Base-by-base conservation (phyloP, 1,284 basidiomycete species). In the Sanguinoderma infundibulare region DNA sequence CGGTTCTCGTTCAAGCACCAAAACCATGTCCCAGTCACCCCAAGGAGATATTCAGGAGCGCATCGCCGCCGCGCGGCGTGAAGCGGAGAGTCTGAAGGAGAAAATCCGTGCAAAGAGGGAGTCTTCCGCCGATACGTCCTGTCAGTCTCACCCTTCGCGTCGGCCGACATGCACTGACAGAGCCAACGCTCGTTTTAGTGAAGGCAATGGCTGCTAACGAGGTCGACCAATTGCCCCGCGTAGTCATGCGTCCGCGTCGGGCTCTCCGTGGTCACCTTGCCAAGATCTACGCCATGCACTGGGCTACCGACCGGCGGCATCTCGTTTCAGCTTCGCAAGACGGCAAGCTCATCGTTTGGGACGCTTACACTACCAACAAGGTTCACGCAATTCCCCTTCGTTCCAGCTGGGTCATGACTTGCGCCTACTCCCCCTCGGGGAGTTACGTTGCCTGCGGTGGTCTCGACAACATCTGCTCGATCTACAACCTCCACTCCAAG, bases 271-370 rank as follows among this genome's bases (percentile, higher is more conserved):
- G 97, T 49, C 98, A 98, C 79, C 86, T 98, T 61, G 96, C 97
- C 68, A 99, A 99, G 85, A 98, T 99, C 74, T 98, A 98, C 77
- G 96, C 98, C 53, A 97, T 99, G 91, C 97, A 98, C 77, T 99
- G 98, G 98, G 92, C 97, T 20, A 90, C 90, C 60, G 98, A 99
- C 82, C 89, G 95, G 73, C 86, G 96, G 71, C 98, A 99, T 81
- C 87, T 99, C 65, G 97, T 99, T 46, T 98, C 97, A 12, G 97
- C 98, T 26, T 98, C 97, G 4, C 97, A 99, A 76, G 97, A 99
- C 74, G 98, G 98, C 64, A 98, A 99, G 79, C 87, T 99, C 61
- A 98, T 99, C 75, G 95, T 99, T 55, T 99, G 97, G 97, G 97
- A 99, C 77, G 97, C 98, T 46, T 98, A 98, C 80, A 98, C 97